These are phyloP conservation scores for Scedosporium apiospermum DNA, from an alignment of 2,329 filamentous ascomycete genomes.

Conservation along the genomic window DNA sequence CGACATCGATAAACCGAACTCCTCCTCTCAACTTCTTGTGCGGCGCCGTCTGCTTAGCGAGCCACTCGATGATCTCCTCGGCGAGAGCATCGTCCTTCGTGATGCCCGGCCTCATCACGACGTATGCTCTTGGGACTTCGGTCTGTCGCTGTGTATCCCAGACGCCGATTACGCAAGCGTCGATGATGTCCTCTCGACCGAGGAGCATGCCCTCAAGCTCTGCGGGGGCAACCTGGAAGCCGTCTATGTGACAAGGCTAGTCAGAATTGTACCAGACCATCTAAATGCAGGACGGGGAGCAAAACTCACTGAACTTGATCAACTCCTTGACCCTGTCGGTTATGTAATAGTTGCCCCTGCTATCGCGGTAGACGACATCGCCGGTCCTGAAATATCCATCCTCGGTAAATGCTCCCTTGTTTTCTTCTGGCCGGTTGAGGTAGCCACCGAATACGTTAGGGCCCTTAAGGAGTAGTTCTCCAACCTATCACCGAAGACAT, in stretches of 20 bases:
- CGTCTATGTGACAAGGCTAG: slow-evolving; percentile 37
- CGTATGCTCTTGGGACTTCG: slow-evolving; percentile 51
- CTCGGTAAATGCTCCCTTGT: slow-evolving; percentile 57
- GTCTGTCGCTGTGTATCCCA: slow-evolving; percentile 49
- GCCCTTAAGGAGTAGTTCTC: slow-evolving; percentile 70
- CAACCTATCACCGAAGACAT: slow-evolving; percentile 21
- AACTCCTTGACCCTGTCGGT: slow-evolving; percentile 75
- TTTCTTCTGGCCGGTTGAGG: slow-evolving; percentile 62
- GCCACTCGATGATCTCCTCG: slow-evolving; percentile 25
- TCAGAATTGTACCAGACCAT: slow-evolving; percentile 9
- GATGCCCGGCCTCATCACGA: slow-evolving; percentile 26
- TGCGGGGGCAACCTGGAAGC: slow-evolving; percentile 60
- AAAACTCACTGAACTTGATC: slow-evolving; percentile 39
- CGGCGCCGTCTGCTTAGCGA: slow-evolving; percentile 49
- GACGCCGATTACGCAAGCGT: slow-evolving; percentile 58
- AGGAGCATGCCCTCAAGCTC: slow-evolving; percentile 47
- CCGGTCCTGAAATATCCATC: slow-evolving; percentile 90
- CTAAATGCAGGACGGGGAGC: background rate
- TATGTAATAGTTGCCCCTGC: slow-evolving; percentile 75
- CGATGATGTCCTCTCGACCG: slow-evolving; percentile 34
- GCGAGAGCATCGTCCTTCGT: slow-evolving; percentile 21
- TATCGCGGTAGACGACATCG: slow-evolving; percentile 72
- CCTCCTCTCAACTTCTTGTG: slow-evolving; percentile 65
- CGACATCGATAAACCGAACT: slow-evolving; percentile 54
- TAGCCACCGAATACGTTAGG: slow-evolving; percentile 78